A percentile compares a stretch with the other conserved stretches of the same genome.
Evolutionary conservation across 352 stramenopile genomes (phyloP).

Genomic region (Pythium plurisporium): DNA sequence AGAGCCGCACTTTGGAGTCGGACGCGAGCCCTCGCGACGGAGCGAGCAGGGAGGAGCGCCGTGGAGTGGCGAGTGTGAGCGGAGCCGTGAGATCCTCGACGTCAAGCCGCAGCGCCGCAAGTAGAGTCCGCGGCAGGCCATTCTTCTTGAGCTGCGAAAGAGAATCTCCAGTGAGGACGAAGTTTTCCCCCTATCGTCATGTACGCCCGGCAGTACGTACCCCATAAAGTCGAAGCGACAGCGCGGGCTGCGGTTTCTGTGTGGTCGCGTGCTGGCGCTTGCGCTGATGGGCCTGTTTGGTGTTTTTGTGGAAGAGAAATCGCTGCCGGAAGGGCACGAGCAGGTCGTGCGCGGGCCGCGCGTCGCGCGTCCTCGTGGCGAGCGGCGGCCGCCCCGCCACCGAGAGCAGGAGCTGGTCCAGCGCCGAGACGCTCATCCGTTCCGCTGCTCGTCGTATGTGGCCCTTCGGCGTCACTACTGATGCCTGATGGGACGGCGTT

Average conservation of each 20-base stretch:
- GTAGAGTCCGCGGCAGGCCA: conserved; percentile 1
- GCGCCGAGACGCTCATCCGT: conserved; percentile 16
- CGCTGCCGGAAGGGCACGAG: conserved; percentile 1
- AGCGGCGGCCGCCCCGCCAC: conserved; percentile 11
- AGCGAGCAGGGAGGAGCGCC: background rate
- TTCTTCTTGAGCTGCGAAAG: conserved; percentile 8
- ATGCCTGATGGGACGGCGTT: too few species aligned
- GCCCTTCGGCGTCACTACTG: too few species aligned
- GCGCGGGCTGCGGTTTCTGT: conserved; percentile 1
- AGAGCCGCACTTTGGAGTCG: conserved; percentile 14
- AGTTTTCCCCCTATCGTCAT: background rate
- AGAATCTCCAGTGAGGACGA: background rate
- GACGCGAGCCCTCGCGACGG: background rate
- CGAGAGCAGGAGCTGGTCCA: conserved; percentile 20
- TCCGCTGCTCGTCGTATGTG: background rate
- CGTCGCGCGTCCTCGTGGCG: conserved; percentile 2
- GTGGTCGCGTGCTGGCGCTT: background rate
- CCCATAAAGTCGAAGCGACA: conserved; percentile 6
- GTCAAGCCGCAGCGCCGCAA: conserved; percentile 7
- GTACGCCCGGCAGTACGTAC: background rate
- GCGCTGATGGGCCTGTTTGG: background rate
- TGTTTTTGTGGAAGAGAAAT: background rate
- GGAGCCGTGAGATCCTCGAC: background rate
- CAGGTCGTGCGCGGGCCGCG: background rate
- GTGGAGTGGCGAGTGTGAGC: too few species aligned